phyloP scores from a whole-genome alignment of 2,329 filamentous ascomycete species.

The Didymella arachidicola region DNA sequence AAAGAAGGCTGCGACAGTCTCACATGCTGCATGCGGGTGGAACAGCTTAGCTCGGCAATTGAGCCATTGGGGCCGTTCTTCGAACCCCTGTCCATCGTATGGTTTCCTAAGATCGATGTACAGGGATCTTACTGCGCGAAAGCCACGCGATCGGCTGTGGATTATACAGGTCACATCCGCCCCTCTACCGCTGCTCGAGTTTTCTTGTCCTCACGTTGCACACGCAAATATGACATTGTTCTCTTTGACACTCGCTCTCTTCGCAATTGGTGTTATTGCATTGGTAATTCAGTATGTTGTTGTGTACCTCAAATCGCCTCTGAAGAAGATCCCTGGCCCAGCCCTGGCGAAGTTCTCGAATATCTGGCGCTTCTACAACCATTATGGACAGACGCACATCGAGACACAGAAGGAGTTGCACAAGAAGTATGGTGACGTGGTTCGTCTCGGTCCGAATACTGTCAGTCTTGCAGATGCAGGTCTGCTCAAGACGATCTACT shows the following conservation, averaged over 20 bases:
- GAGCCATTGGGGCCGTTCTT: not conserved
- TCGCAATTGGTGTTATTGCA: conserved; percentile 26
- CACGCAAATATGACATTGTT: conserved; percentile 17
- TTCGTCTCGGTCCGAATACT: conserved; percentile 41
- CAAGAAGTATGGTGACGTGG: conserved; percentile 39
- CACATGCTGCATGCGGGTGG: not conserved
- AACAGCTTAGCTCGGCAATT: not conserved
- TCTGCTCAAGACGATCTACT: conserved; percentile 46
- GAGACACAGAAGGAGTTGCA: conserved; percentile 43
- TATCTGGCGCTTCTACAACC: conserved; percentile 41
- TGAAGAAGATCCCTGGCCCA: conserved; percentile 45
- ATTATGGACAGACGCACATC: conserved; percentile 41
- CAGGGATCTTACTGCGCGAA: conserved; percentile 1
- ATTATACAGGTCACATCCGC: conserved; percentile 21
- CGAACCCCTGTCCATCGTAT: not conserved
- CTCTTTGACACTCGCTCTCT: conserved; percentile 25
- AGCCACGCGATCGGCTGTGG: conserved; percentile 9
- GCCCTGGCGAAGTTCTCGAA: conserved; percentile 45
- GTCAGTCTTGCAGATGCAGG: conserved; percentile 41
- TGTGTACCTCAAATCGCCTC: conserved; percentile 39
- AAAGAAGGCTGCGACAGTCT: not conserved
- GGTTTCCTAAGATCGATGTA: not conserved
- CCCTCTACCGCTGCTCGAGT: not conserved
- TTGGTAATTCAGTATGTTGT: conserved; percentile 31
- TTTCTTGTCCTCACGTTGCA: conserved; percentile 11